Conservation (phyloP, 352 stramenopile genomes). For the Peronospora farinosa region DNA sequence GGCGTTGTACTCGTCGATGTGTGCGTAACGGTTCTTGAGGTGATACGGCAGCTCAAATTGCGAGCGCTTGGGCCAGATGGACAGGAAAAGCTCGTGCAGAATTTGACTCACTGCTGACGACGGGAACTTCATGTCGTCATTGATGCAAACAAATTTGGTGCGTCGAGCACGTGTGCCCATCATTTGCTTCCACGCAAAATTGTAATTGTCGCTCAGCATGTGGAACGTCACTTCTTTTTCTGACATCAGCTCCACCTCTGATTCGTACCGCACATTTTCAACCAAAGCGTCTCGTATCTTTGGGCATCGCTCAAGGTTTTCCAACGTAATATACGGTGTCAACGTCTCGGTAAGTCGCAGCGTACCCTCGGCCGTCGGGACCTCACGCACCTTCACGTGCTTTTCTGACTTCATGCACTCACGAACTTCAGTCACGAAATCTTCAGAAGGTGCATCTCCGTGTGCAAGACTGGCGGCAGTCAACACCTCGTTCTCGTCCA, state of each 20-base stretch:
- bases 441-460: slow-evolving; percentile 60
- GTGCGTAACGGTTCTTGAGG: slow-evolving; percentile 79
- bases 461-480: slow-evolving; percentile 82
- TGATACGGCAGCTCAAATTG: slow-evolving; percentile 89
- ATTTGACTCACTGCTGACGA: slow-evolving; percentile 76
- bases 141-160: slow-evolving; percentile 95
- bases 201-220: slow-evolving; percentile 91
- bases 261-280: slow-evolving; percentile 58
- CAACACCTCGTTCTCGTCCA: slow-evolving; percentile 88
- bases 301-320: slow-evolving; percentile 46
- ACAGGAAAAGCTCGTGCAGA: slow-evolving; percentile 89
- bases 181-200: slow-evolving; percentile 87
- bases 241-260: slow-evolving; percentile 55
- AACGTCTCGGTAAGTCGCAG: slow-evolving; percentile 67
- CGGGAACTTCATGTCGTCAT: slow-evolving; percentile 92
- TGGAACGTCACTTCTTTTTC: slow-evolving; percentile 91
- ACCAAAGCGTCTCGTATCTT: slow-evolving; percentile 50
- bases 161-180: slow-evolving; percentile 86
- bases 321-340: slow-evolving; percentile 64
- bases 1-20: slow-evolving; percentile 72
- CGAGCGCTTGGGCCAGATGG: slow-evolving; percentile 87
- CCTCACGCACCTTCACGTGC: slow-evolving; percentile 65
- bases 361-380: slow-evolving; percentile 46
- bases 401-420: slow-evolving; percentile 66
- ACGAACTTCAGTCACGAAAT: slow-evolving; percentile 58